Conservation (phyloP, 1,139 yeast species). For the Debaryomyces sp. region DNA sequence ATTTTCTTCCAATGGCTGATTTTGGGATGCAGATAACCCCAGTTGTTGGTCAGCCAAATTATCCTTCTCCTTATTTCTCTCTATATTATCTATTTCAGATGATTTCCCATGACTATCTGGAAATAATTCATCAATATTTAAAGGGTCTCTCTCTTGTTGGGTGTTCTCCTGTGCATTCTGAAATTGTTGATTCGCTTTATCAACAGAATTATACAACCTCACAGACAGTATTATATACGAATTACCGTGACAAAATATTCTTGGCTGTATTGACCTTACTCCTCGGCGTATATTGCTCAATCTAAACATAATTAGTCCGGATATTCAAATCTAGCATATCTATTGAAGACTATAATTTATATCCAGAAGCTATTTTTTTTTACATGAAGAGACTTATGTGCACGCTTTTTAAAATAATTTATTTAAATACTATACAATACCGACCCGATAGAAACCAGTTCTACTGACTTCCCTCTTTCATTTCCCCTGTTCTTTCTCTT, state of each 20-base stretch:
- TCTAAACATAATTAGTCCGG: not conserved
- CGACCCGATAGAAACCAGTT: constrained; percentile 1
- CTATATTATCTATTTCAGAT: not conserved
- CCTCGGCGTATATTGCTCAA: not conserved
- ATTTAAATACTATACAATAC: not conserved
- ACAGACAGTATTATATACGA: not conserved
- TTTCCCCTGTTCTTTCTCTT: not conserved
- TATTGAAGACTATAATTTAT: not conserved
- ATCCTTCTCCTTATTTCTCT: not conserved
- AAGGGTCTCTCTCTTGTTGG: not conserved
- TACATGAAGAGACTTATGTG: not conserved
- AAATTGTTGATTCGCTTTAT: not conserved
- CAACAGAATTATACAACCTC: not conserved
- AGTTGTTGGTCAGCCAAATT: not conserved
- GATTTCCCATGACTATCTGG: not conserved
- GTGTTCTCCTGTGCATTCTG: not conserved
- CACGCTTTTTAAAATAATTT: not conserved
- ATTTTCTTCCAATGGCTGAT: not conserved
- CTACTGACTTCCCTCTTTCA: not conserved
- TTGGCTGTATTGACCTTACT: not conserved
- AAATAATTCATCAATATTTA: constrained; percentile 3
- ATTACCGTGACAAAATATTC: not conserved
- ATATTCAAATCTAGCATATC: not conserved
- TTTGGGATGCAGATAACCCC: not conserved
- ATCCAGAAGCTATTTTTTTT: not conserved